phyloP scores from a whole-genome alignment of 495 filamentous ascomycete species.

The Penicillium turbatum region DNA sequence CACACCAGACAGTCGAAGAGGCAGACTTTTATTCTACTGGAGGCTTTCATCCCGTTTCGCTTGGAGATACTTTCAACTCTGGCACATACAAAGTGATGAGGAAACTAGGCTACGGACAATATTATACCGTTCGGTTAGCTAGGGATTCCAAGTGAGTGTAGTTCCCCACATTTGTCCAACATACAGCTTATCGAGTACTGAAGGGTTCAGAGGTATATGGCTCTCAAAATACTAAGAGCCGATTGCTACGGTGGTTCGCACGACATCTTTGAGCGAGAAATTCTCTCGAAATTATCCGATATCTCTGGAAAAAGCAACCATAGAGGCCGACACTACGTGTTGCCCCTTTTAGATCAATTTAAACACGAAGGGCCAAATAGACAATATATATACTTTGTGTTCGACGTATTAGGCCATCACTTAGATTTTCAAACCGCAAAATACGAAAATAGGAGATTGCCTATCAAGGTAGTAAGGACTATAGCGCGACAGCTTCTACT shows the following conservation, averaged over 20 bases:
- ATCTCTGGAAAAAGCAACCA: constrained; percentile 45
- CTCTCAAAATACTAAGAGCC: constrained; percentile 34
- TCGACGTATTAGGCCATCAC: constrained; percentile 27
- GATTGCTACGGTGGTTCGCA: constrained; percentile 26
- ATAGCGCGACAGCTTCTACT: constrained; percentile 83
- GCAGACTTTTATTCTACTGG: constrained; percentile 75
- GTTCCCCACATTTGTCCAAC: constrained; percentile 1
- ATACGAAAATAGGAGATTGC: constrained; percentile 26
- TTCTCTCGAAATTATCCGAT: constrained; percentile 18
- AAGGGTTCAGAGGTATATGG: constrained; percentile 22
- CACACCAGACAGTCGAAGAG: constrained; percentile 51
- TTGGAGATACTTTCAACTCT: constrained; percentile 81
- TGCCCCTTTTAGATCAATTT: constrained; percentile 21
- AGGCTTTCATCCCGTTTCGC: constrained; percentile 75
- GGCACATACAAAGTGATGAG: constrained; percentile 78
- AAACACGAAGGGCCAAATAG: constrained; percentile 29
- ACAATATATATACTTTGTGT: constrained; percentile 30
- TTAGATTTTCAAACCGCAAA: constrained; percentile 15
- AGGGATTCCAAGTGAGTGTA: constrained; percentile 28
- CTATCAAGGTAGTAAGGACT: constrained; percentile 73
- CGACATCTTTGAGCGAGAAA: constrained; percentile 26
- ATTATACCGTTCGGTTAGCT: constrained; percentile 79
- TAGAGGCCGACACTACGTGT: constrained; percentile 24
- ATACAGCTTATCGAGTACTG: constrained; percentile 4
- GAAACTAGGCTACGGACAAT: constrained; percentile 89